phyloP scores from a whole-genome alignment of 305 asterid species.

The Solanum aculeatissimum region DNA sequence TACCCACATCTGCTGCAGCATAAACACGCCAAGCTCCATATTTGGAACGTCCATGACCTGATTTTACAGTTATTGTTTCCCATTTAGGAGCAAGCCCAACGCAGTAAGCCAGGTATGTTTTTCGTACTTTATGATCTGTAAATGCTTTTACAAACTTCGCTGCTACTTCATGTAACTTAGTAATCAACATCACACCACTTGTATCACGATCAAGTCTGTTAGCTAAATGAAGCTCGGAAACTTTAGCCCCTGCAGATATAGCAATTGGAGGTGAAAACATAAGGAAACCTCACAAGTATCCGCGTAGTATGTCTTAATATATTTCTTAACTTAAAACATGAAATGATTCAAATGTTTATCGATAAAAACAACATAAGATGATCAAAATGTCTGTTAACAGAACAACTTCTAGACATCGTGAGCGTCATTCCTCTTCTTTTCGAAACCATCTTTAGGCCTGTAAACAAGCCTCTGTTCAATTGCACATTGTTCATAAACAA shows the following conservation, averaged over 20 bases:
- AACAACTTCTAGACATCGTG: not conserved
- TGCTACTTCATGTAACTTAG: slow-evolving; percentile 81
- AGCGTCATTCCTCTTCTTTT: not conserved
- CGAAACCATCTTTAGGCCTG: not conserved
- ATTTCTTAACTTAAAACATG: not conserved
- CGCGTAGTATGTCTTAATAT: not conserved
- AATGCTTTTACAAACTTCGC: slow-evolving; percentile 88
- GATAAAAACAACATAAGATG: not conserved
- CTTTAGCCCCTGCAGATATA: slow-evolving; percentile 27
- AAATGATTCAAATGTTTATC: not conserved
- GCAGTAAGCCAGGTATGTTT: slow-evolving; percentile 68
- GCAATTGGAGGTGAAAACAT: not conserved
- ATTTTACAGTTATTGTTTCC: slow-evolving; percentile 38
- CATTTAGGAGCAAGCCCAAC: slow-evolving; percentile 57
- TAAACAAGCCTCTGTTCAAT: not conserved
- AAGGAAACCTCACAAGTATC: not conserved
- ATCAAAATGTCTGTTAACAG: not conserved
- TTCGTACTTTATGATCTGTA: slow-evolving; percentile 57
- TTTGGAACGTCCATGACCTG: slow-evolving; percentile 90
- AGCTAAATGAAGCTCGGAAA: slow-evolving; percentile 62
- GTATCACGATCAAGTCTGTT: slow-evolving; percentile 95
- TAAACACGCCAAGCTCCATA: slow-evolving; percentile 95
- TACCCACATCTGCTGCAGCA: slow-evolving; percentile 63
- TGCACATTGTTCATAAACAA: not conserved
- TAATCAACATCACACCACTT: slow-evolving; percentile 71